phyloP scores from a whole-genome alignment of 148 eudicot species.

The Mesembryanthemum crystallinum region DNA sequence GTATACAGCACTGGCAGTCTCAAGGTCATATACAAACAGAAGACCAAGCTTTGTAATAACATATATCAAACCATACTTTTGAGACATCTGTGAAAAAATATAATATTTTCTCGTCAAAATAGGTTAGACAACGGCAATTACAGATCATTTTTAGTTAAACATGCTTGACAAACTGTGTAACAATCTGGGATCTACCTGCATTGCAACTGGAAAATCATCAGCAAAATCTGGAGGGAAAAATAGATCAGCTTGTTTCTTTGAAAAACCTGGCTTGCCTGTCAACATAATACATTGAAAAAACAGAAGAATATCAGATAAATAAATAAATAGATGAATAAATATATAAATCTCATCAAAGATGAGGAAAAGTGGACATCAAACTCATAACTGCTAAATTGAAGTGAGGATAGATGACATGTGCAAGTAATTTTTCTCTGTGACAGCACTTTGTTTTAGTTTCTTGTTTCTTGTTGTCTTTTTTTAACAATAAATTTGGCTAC shows the following conservation, averaged over 20 bases:
- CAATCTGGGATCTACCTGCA: constrained; percentile 63
- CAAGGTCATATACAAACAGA: constrained; percentile 92
- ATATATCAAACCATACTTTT: constrained; percentile 80
- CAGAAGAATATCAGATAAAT: not conserved
- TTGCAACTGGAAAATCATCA: constrained; percentile 94
- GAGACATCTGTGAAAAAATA: constrained; percentile 65
- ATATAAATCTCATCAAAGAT: too few relatives aligned
- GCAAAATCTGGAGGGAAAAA: constrained; percentile 98
- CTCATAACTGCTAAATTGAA: not conserved
- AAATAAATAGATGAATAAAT: not conserved
- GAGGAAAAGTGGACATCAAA: not conserved
- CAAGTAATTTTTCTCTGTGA: not conserved
- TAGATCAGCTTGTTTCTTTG: constrained; percentile 95
- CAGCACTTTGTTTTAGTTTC: not conserved
- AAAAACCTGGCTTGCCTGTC: constrained; percentile 78
- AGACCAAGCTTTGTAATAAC: constrained; percentile 96
- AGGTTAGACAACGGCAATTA: not conserved
- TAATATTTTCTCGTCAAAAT: not conserved
- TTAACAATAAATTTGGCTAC: not conserved
- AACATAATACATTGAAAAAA: constrained; percentile 1
- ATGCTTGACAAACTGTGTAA: not conserved
- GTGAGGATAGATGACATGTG: not conserved
- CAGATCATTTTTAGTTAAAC: not conserved
- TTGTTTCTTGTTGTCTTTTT: not conserved
- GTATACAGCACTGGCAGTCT: constrained; percentile 92